Conservation (phyloP, 345 rosid species). For the Noccaea bulbosa region DNA sequence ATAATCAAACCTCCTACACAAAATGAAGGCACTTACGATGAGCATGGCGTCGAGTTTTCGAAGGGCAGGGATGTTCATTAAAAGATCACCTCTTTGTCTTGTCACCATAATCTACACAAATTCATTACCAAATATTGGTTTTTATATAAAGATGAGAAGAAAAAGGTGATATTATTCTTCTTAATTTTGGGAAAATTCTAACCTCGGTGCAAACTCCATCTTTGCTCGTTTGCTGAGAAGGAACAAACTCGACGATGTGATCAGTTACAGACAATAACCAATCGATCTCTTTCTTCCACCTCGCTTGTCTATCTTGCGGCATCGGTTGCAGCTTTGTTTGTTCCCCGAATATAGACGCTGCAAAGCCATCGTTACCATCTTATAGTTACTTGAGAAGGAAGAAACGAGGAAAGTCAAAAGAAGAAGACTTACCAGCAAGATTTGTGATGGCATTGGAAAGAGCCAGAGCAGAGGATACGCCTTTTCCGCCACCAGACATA, state of each 20-base stretch:
- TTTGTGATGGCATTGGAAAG: slow-evolving; percentile 62
- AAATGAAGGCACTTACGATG: slow-evolving; percentile 52
- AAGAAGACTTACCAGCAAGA: slow-evolving; percentile 47
- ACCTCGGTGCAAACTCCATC: slow-evolving; percentile 88
- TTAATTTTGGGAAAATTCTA: not conserved
- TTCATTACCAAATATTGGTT: not conserved
- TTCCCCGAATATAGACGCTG: slow-evolving; percentile 90
- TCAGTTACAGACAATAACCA: slow-evolving; percentile 89
- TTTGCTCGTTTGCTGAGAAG: slow-evolving; percentile 68
- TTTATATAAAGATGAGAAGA: not conserved
- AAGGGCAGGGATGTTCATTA: slow-evolving; percentile 82
- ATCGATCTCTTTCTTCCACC: slow-evolving; percentile 89
- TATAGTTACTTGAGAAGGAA: slow-evolving; percentile 11
- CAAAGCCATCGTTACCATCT: slow-evolving; percentile 6
- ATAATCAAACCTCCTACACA: not conserved
- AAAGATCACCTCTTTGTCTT: slow-evolving; percentile 81
- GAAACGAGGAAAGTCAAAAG: not conserved
- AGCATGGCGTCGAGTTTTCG: slow-evolving; percentile 90
- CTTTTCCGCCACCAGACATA: slow-evolving; percentile 85
- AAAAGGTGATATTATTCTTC: not conserved
- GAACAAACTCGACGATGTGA: slow-evolving; percentile 82
- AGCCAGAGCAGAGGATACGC: slow-evolving; percentile 79
- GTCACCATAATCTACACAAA: slow-evolving; percentile 81
- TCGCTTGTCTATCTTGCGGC: slow-evolving; percentile 68
- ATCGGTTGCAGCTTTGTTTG: slow-evolving; percentile 74